Evolutionary conservation across 108 stramenopile species (phyloP).

Genomic region (Cylindrotheca fusiformis): DNA sequence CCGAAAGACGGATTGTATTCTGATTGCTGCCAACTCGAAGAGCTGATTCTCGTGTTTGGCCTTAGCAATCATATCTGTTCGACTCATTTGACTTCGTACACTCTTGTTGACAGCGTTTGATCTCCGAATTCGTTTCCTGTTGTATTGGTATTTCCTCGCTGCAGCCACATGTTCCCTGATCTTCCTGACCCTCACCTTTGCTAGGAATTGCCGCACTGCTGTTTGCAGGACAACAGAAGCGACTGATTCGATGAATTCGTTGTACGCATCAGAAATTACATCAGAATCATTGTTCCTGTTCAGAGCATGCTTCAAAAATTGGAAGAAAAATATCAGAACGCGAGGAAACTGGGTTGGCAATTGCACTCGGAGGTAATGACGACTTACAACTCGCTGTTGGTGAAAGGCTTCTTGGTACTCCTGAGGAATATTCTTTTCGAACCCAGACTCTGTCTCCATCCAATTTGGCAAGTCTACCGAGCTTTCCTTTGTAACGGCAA

Average conservation of each 20-base stretch:
- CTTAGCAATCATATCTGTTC: background rate
- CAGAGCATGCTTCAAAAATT: background rate
- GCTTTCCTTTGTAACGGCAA: background rate
- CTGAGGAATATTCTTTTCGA: constrained; percentile 13
- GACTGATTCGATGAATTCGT: constrained; percentile 65
- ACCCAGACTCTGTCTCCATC: background rate
- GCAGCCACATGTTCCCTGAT: background rate
- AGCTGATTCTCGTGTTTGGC: constrained; percentile 2
- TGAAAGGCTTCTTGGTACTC: constrained; percentile 9
- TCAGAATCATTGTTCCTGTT: background rate
- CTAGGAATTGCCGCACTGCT: constrained; percentile 58
- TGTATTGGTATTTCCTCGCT: background rate
- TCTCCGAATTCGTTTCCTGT: background rate
- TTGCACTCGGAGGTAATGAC: background rate
- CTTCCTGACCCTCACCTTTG: constrained; percentile 36
- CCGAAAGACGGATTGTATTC: constrained; percentile 73
- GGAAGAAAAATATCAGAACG: background rate
- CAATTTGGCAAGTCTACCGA: background rate
- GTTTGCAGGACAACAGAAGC: constrained; percentile 84
- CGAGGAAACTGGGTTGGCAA: background rate
- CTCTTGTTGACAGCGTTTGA: background rate
- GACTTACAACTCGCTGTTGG: constrained; percentile 4
- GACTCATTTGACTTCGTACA: background rate
- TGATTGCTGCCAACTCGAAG: constrained; percentile 57
- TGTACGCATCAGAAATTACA: constrained; percentile 26